phyloP scores from a whole-genome alignment of 306 rosid species.

The Senna tora region DNA sequence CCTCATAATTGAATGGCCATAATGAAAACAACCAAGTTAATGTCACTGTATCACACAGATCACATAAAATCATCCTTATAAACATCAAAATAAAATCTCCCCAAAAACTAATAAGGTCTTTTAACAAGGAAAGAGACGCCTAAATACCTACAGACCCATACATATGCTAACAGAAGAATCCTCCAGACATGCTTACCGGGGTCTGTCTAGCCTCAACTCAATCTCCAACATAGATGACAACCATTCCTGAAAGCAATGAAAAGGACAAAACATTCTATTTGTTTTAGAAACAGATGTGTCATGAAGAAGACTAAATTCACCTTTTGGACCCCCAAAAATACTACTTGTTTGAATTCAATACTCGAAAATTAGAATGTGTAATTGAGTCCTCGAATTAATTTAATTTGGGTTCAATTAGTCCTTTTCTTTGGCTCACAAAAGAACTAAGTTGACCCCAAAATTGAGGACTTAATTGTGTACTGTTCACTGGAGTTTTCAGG shows the following conservation, averaged over 20 bases:
- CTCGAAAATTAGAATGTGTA: neutral
- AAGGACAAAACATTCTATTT: neutral
- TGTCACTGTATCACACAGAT: slow-evolving; percentile 42
- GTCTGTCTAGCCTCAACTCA: slow-evolving; percentile 34
- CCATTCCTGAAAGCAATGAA: slow-evolving; percentile 51
- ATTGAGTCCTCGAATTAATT: neutral
- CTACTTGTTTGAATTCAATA: neutral
- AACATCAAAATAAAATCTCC: slow-evolving; percentile 40
- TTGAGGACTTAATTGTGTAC: neutral
- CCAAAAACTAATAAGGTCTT: slow-evolving; percentile 41
- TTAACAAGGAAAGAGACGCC: slow-evolving; percentile 29
- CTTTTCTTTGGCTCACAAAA: neutral
- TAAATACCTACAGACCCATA: slow-evolving; percentile 43
- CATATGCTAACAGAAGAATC: slow-evolving; percentile 40
- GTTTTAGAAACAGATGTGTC: slow-evolving; percentile 8
- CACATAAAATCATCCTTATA: slow-evolving; percentile 40
- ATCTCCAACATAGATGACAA: slow-evolving; percentile 39
- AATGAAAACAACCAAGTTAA: slow-evolving; percentile 34
- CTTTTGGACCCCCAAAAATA: neutral
- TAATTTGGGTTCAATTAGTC: neutral
- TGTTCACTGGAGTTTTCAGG: neutral
- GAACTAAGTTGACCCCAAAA: neutral
- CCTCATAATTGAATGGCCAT: slow-evolving; percentile 25
- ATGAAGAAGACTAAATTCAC: neutral
- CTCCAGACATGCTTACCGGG: slow-evolving; percentile 44